These are phyloP conservation scores for Penicillium brevicompactum DNA, from an alignment of 2,329 filamentous ascomycete genomes.

Conservation along the genomic window DNA sequence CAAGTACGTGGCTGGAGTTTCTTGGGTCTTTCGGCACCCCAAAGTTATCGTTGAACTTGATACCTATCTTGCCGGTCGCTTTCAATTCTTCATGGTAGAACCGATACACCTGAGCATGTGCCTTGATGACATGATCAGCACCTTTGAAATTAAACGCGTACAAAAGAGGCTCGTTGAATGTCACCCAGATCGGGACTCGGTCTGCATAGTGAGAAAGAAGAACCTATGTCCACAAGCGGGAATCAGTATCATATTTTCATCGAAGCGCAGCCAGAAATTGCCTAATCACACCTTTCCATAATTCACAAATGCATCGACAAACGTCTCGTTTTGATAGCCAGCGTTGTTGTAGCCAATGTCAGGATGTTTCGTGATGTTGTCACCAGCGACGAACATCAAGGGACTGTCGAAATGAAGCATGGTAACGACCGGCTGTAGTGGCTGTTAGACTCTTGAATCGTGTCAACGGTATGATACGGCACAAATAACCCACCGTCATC, in stretches of 20 bases:
- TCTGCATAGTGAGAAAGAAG: conserved; percentile 42
- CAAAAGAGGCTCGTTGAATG: conserved; percentile 45
- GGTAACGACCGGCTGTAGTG: conserved; percentile 44
- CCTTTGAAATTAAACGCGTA: conserved; percentile 49
- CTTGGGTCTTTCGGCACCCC: conserved; percentile 49
- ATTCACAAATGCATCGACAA: conserved; percentile 43
- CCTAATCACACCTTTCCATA: conserved; percentile 36
- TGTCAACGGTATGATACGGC: too few species aligned
- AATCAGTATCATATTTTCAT: not conserved
- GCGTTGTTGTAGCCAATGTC: conserved; percentile 32
- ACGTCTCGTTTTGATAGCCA: conserved; percentile 41
- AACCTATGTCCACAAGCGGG: conserved; percentile 13
- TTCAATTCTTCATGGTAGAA: conserved; percentile 45
- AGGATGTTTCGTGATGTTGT: conserved; percentile 18
- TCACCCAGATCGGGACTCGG: conserved; percentile 45
- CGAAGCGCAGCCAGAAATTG: not conserved
- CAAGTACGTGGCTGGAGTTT: conserved; percentile 27
- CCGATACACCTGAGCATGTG: conserved; percentile 40
- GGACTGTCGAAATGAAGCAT: conserved; percentile 39
- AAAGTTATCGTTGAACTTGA: conserved; percentile 55
- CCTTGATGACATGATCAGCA: conserved; percentile 53
- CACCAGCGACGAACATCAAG: conserved; percentile 24
- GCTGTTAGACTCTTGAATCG: not conserved
- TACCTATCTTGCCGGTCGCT: conserved; percentile 45
- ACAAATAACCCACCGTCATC: conserved; percentile 26